These are phyloP conservation scores for Fraxinus latifolia DNA, from an alignment of 305 asterid species.

Conservation along the genomic window DNA sequence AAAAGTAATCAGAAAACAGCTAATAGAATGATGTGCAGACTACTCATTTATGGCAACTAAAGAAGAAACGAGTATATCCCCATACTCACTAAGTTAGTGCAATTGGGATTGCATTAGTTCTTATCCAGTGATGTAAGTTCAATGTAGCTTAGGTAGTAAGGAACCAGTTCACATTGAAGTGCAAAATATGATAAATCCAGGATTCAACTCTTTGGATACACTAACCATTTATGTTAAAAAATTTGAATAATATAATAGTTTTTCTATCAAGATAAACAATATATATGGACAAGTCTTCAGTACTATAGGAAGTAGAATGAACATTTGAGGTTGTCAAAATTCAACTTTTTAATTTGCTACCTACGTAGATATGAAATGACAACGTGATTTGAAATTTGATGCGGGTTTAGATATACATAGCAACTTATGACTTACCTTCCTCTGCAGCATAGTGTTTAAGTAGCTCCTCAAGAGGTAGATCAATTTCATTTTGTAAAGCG, in stretches of 20 bases:
- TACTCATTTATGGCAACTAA: not conserved
- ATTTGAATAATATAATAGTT: not conserved
- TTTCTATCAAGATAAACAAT: not conserved
- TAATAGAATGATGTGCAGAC: not conserved
- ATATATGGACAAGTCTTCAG: not conserved
- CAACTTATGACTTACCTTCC: conserved; percentile 44
- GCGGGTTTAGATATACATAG: conserved; percentile 1
- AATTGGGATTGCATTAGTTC: not conserved
- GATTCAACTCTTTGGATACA: not conserved
- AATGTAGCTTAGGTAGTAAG: not conserved
- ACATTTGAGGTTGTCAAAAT: not conserved
- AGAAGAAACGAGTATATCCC: not conserved
- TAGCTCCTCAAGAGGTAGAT: conserved; percentile 82
- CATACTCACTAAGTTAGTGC: not conserved
- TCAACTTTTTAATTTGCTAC: conserved; percentile 16
- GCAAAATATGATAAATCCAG: not conserved
- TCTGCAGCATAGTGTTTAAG: conserved; percentile 65
- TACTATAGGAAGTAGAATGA: not conserved
- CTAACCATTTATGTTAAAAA: not conserved
- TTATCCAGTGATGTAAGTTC: not conserved
- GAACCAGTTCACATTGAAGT: not conserved
- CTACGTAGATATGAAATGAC: conserved; percentile 9
- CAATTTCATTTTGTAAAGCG: conserved; percentile 76
- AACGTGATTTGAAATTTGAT: not conserved
- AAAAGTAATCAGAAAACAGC: conserved; percentile 21